Evolutionary conservation across 805 yeast genomes (phyloP), one percentile per base, ranked within the genome.

Genomic region (Starmerella floris): DNA sequence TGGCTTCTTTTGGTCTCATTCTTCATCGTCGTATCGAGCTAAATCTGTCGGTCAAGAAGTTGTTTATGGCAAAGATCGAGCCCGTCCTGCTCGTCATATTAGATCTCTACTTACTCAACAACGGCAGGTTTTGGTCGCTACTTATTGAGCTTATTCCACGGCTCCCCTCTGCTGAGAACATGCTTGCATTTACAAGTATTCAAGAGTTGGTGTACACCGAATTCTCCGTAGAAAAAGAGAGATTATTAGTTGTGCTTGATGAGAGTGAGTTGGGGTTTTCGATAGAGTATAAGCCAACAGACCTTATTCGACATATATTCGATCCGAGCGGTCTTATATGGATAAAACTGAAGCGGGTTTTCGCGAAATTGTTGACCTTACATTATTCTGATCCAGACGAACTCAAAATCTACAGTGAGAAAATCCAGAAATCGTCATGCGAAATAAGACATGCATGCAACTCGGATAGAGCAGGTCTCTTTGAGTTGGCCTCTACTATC

Each of bases 121-220:
- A 47, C 20, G 49, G 49, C 3, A 4, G 20, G n/a, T 15, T 42
- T 4, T 47, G 51, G 51, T 35, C 45, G 23, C 30, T 17, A 4
- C 28, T 43, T 8, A 23, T 22, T 10, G 50, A 46, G 6, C 30
- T 19, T 5, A 21, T 39, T 15, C 21, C 13, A 10, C n/a, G 17
- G 5, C 9, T 31, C 8, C 17, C 11, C 17, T 13, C 32, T 5
- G 17, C 6, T 6, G 8, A 30, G 8, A 5, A n/a, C 17, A 6
- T 30, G 15, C 32, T 13, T 13, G 32, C 17, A 11, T n/a, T 30
- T 11, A 16, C 32, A n/a, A 10, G 17, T n/a, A n/a, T 30, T 15
- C 32, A 30, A 30, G 32, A 30, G 6, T 16, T 30, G 16, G 32
- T 30, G 16, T 5, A 30, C 15, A 9, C 8, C 6, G 32, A 30